Base-by-base conservation (phyloP, 73 alveolate genomes). In the Tetrahymena malaccensis region DNA sequence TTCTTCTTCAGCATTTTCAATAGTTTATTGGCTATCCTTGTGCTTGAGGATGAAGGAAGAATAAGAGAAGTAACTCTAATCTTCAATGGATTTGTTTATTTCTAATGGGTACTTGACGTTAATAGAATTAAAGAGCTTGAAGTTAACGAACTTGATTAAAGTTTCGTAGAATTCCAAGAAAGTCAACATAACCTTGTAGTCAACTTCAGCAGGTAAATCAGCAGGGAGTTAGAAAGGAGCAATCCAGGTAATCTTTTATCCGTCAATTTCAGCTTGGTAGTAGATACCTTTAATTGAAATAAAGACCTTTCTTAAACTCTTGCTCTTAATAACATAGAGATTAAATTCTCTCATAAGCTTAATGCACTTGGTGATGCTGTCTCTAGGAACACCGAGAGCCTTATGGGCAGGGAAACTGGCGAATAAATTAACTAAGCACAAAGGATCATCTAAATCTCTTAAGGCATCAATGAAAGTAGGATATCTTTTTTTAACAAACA, bases 391-490 rank as follows among this genome's bases (percentile, higher is more conserved):
- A 56, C 94, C 95, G 9, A 95, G 83, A 56, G 93, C 98, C 94
- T 98, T 99, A 95, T 99, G 99, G 55, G 99, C 98, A 13, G 99
- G 99, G 85, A 99, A 97, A 93, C 97, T 98, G 17, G 99, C 99
- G 95, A 98, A 99, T 43, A 99, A 97, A 83, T 99, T 98, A 96
- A 99, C 96, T 94, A 99, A 96, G 85, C 99, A 98, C 84, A 99
- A 98, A 35, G 99, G 99, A 96, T 99, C 99, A 96, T 99, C 99
- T 57, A 99, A 96, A 96, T 99, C 99, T 83, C 98, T 97, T 89
- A 99, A 94, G 31, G 99, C 99, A 97, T 99, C 99, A 17, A 96
- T 96, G 94, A 99, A 99, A 85, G 99, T 96, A 17, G 99, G 99
- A 97, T 99, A 99, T 97, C 99, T 85, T 1, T 43, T 21, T 25